Evolutionary conservation across 345 rosid genomes (phyloP).

Genomic region (Moringa oleifera): DNA sequence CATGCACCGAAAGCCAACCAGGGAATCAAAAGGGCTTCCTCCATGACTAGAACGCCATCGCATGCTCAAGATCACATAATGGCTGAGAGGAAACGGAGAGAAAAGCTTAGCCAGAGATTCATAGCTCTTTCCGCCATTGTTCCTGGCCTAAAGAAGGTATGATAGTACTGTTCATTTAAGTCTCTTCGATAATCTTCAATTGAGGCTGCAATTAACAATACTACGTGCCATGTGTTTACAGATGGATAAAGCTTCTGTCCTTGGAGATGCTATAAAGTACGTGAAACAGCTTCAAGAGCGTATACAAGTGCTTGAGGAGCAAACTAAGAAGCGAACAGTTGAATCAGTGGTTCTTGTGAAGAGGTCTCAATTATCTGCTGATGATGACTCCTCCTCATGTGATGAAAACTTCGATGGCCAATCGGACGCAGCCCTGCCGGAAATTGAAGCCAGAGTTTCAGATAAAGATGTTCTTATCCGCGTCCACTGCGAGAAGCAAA

Average conservation of each 20-base stretch:
- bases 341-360: slow-evolving; percentile 50
- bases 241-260: slow-evolving; percentile 41
- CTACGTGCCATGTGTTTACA: too few relatives aligned
- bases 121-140: slow-evolving; percentile 30
- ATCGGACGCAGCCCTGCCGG: slow-evolving; percentile 33
- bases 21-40: not conserved
- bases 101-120: slow-evolving; percentile 29
- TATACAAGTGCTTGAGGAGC: slow-evolving; percentile 46
- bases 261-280: slow-evolving; percentile 59
- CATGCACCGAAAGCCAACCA: not conserved
- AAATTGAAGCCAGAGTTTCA: slow-evolving; percentile 62
- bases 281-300: slow-evolving; percentile 66
- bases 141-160: slow-evolving; percentile 33
- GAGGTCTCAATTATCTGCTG: slow-evolving; percentile 36
- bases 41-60: slow-evolving; percentile 11
- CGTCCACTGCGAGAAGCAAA: slow-evolving; percentile 57
- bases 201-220: not conserved
- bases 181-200: not conserved
- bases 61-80: slow-evolving; percentile 22
- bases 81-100: slow-evolving; percentile 29
- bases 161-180: too few relatives aligned
- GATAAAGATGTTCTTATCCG: slow-evolving; percentile 50
- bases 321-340: slow-evolving; percentile 32
- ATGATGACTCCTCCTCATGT: slow-evolving; percentile 34
- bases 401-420: slow-evolving; percentile 27